Evolutionary conservation across 148 eudicot genomes (phyloP).

Genomic region (Nepenthes mirabilis): DNA sequence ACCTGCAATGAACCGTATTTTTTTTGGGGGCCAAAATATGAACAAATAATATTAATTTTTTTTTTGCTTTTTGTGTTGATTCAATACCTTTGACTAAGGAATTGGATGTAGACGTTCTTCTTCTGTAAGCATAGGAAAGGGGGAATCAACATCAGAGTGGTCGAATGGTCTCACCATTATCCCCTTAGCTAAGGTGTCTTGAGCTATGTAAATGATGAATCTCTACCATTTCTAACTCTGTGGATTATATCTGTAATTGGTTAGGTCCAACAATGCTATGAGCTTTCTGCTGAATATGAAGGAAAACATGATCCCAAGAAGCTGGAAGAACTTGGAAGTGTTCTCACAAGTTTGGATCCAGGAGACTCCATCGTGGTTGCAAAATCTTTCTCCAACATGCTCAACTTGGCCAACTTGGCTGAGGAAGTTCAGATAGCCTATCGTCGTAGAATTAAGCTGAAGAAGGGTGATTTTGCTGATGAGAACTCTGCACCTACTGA

Average conservation of each 20-base stretch:
- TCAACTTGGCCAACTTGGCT: constrained; percentile 89
- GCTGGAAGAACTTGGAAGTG: constrained; percentile 86
- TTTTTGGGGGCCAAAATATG: too few species aligned
- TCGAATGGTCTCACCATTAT: too few species aligned
- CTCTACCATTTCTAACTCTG: too few species aligned
- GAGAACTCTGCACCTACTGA: constrained; percentile 84
- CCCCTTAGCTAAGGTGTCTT: too few species aligned
- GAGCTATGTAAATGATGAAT: too few species aligned
- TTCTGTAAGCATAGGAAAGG: too few species aligned
- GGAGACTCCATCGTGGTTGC: constrained; percentile 92
- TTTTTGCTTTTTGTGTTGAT: too few species aligned
- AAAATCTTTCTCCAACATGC: constrained; percentile 91
- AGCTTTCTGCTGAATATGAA: constrained; percentile 92
- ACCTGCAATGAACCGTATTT: too few species aligned
- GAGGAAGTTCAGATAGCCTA: constrained; percentile 93
- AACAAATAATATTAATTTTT: too few species aligned
- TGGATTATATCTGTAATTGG: constrained; percentile 1
- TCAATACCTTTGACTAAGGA: too few species aligned
- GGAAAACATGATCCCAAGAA: constrained; percentile 59
- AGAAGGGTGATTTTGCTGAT: constrained; percentile 81
- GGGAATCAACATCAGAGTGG: too few species aligned
- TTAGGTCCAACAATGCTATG: constrained; percentile 95
- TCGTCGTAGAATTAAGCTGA: constrained; percentile 65
- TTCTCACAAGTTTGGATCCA: constrained; percentile 80
- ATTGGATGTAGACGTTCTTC: too few species aligned